phyloP scores from a whole-genome alignment of 2,329 filamentous ascomycete genomes.

The Diplodia intermedia region DNA sequence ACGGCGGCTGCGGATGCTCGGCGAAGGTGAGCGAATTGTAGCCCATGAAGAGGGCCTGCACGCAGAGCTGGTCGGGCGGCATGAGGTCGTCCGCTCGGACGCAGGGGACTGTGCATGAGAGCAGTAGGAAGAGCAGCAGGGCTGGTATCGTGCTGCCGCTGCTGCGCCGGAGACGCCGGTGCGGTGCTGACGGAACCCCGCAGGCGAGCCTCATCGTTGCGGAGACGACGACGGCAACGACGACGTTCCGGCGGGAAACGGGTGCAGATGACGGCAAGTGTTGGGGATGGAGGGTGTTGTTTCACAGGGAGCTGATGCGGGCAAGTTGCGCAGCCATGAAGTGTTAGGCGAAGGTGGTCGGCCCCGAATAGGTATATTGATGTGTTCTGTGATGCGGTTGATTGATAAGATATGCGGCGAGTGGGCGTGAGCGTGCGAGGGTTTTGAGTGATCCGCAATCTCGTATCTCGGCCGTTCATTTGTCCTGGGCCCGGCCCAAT shows the following conservation, averaged over 20 bases:
- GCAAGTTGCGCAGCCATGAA: conserved; percentile 18
- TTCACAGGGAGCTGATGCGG: conserved; percentile 3
- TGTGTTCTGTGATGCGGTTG: conserved; percentile 4
- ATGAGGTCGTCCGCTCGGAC: conserved; percentile 3
- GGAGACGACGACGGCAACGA: background rate
- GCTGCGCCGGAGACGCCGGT: background rate
- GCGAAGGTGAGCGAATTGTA: conserved; percentile 17
- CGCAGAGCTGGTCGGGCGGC: conserved; percentile 19
- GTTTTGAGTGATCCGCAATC: conserved; percentile 18
- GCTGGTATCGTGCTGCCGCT: too few species aligned
- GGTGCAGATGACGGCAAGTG: background rate
- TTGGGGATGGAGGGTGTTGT: background rate
- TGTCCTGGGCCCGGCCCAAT: conserved; percentile 16
- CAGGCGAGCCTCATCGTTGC: conserved; percentile 1
- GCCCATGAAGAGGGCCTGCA: conserved; percentile 21
- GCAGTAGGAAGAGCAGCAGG: background rate
- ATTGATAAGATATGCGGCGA: conserved; percentile 23
- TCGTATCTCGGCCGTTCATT: conserved; percentile 9
- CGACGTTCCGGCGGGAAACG: background rate
- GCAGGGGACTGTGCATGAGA: background rate
- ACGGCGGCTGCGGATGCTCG: background rate
- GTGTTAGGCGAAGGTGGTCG: background rate
- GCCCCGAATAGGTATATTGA: background rate
- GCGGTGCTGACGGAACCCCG: background rate
- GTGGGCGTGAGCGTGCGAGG: background rate